A percentile compares a stretch with the other conserved stretches of the same genome.
phyloP scores from a whole-genome alignment of 805 yeast species.

The Candida boleticola region DNA sequence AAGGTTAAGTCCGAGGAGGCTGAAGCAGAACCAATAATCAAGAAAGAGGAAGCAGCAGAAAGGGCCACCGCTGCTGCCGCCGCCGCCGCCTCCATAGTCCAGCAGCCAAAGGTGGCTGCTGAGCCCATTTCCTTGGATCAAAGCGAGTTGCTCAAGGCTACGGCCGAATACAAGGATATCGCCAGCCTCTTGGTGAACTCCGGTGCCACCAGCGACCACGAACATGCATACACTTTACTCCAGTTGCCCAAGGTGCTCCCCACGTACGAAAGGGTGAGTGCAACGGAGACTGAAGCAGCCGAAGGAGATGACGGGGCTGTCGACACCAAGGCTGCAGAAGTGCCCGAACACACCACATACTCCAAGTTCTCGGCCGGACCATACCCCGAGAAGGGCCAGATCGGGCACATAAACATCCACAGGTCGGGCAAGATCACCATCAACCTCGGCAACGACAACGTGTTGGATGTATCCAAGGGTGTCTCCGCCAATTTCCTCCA shows the following conservation, averaged over 20 bases:
- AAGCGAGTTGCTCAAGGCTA: slow-evolving; percentile 29
- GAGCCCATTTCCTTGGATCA: slow-evolving; percentile 23
- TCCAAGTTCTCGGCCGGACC: slow-evolving; percentile 3
- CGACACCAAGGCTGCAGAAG: background rate
- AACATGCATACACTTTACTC: slow-evolving; percentile 36
- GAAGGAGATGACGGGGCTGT: slow-evolving; percentile 1
- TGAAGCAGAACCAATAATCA: background rate
- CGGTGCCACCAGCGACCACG: slow-evolving; percentile 16
- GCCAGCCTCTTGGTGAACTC: slow-evolving; percentile 19
- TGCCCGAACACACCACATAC: background rate
- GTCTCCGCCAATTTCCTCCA: slow-evolving; percentile 68
- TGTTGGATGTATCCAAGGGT: slow-evolving; percentile 68
- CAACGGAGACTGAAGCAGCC: slow-evolving; percentile 7
- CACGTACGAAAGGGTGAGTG: slow-evolving; percentile 18
- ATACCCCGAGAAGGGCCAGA: slow-evolving; percentile 44
- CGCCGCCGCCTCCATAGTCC: background rate
- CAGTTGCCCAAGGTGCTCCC: slow-evolving; percentile 53
- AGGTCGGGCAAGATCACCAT: slow-evolving; percentile 80
- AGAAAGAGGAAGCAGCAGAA: background rate
- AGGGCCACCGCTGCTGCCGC: too few relatives aligned
- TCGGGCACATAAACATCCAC: slow-evolving; percentile 76
- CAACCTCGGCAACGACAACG: slow-evolving; percentile 64
- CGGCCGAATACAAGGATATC: slow-evolving; percentile 30
- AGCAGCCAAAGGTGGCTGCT: background rate
- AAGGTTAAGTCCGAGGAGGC: background rate